A percentile compares a stretch with the other conserved stretches of the same genome.
These are phyloP conservation scores for Umbelopsis sp. DNA, from an alignment of 192 early-diverging fungal species.

Conservation along the genomic window DNA sequence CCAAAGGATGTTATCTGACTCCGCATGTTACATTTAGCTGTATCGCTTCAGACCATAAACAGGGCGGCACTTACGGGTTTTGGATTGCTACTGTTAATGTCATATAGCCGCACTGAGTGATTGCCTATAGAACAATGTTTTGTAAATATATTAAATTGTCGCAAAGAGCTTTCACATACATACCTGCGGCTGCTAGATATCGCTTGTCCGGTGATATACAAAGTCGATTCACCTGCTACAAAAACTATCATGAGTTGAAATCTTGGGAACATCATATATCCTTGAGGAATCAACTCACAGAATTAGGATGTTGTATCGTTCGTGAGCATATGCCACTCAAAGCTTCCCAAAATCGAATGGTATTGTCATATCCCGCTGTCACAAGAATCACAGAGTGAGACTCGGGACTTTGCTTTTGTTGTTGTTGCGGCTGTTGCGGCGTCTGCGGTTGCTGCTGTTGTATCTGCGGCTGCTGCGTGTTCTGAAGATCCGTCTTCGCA, in stretches of 20 bases:
- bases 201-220: slow-evolving; percentile 89
- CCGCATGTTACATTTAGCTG: neutral
- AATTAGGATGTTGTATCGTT: slow-evolving; percentile 81
- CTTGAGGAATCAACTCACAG: slow-evolving; percentile 46
- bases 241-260: slow-evolving; percentile 1
- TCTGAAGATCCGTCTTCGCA: neutral
- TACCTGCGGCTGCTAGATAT: slow-evolving; percentile 81
- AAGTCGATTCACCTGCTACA: slow-evolving; percentile 84
- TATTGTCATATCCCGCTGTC: slow-evolving; percentile 80
- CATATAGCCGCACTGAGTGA: slow-evolving; percentile 80
- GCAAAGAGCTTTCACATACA: neutral
- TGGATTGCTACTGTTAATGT: slow-evolving; percentile 78
- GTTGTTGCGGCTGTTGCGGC: slow-evolving; percentile 46
- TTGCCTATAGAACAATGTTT: slow-evolving; percentile 54
- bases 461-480: slow-evolving; percentile 6
- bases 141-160: neutral
- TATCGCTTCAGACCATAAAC: neutral
- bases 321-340: slow-evolving; percentile 64
- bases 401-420: slow-evolving; percentile 47
- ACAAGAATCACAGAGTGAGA: slow-evolving; percentile 63
- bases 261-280: neutral
- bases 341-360: slow-evolving; percentile 78
- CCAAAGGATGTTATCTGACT: slow-evolving; percentile 57
- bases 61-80: slow-evolving; percentile 60
- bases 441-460: slow-evolving; percentile 26